A percentile compares a stretch with the other conserved stretches of the same genome.
Evolutionary conservation across 1,139 yeast species (phyloP).

Genomic region (Pichia sp.): DNA sequence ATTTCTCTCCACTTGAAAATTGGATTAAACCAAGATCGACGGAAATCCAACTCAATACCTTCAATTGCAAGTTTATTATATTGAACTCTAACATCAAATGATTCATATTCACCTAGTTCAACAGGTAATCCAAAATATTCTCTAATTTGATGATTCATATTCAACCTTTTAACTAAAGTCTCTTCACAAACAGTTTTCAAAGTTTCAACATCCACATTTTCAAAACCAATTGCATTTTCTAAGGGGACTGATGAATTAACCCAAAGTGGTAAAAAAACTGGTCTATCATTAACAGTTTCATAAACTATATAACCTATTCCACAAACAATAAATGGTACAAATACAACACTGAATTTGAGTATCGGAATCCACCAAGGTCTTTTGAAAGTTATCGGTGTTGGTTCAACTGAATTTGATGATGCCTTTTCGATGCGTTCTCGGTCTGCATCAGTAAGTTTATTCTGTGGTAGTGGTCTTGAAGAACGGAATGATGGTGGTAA

Average conservation of each 20-base stretch:
- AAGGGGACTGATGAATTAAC: conserved; percentile 24
- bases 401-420: background rate
- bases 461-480: conserved; percentile 14
- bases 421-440: conserved; percentile 6
- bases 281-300: conserved; percentile 22
- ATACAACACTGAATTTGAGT: conserved; percentile 12
- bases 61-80: conserved; percentile 23
- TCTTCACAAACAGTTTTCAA: conserved; percentile 20
- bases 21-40: conserved; percentile 24
- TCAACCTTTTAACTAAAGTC: conserved; percentile 21
- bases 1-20: conserved; percentile 20
- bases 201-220: conserved; percentile 23
- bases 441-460: conserved; percentile 11
- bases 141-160: conserved; percentile 25
- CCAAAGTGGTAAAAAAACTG: conserved; percentile 27
- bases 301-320: conserved; percentile 23
- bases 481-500: conserved; percentile 15
- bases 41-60: conserved; percentile 27
- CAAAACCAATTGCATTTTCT: conserved; percentile 22
- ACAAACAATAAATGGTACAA: conserved; percentile 14
- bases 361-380: conserved; percentile 16
- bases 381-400: conserved; percentile 7
- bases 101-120: conserved; percentile 22
- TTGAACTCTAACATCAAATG: conserved; percentile 24
- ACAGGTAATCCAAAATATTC: conserved; percentile 26